Evolutionary conservation across 345 rosid genomes (phyloP).

Genomic region (Sonneratia caseolaris): DNA sequence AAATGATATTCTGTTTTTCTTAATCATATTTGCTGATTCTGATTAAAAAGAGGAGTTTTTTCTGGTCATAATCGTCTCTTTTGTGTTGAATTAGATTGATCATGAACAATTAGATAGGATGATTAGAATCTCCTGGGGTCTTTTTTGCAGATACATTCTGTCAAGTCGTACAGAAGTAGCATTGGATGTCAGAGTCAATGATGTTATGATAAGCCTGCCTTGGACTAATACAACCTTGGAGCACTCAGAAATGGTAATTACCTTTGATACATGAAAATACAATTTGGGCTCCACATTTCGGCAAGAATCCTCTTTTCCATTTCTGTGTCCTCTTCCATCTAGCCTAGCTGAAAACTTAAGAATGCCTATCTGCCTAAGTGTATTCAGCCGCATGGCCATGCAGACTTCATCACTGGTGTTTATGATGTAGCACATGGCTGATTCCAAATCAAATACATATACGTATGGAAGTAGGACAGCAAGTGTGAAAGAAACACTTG

Average conservation of each 20-base stretch:
- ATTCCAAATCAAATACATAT: not conserved
- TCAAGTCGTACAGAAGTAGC: slow-evolving; percentile 46
- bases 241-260: slow-evolving; percentile 52
- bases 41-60: not conserved
- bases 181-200: slow-evolving; percentile 49
- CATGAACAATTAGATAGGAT: not conserved
- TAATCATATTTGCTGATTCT: not conserved
- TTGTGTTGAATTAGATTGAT: not conserved
- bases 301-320: not conserved
- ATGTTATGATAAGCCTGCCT: slow-evolving; percentile 42
- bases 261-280: slow-evolving; percentile 4
- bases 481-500: not conserved
- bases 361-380: not conserved
- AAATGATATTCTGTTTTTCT: not conserved
- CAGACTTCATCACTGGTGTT: not conserved
- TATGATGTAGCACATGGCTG: not conserved
- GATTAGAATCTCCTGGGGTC: not conserved
- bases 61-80: not conserved
- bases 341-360: not conserved
- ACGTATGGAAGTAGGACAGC: not conserved
- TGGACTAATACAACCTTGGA: slow-evolving; percentile 33
- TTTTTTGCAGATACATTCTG: slow-evolving; percentile 50
- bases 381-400: not conserved
- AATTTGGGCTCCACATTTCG: not conserved
- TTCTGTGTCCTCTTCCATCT: not conserved